A percentile compares a stretch with the other conserved stretches of the same genome.
Conservation (phyloP, 208 protist species). For the Acanthamoeba healyi region DNA sequence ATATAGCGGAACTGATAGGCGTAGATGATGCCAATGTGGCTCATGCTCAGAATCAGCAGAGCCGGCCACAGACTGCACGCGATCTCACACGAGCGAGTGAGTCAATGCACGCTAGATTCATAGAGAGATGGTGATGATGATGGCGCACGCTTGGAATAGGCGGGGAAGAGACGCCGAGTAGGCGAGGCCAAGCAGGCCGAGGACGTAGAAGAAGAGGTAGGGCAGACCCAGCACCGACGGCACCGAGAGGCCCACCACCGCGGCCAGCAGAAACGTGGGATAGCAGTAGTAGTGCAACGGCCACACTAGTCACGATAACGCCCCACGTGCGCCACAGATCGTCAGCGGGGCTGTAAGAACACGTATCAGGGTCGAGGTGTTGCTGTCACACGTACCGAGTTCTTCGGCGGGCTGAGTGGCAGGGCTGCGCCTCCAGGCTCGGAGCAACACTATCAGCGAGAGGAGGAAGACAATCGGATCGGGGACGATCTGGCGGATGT, state of each 20-base stretch:
- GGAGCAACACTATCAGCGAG: not conserved
- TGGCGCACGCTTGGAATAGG: not conserved
- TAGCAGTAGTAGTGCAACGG: conserved; percentile 41
- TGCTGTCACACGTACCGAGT: not conserved
- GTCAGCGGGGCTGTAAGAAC: too few species aligned
- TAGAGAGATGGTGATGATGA: too few species aligned
- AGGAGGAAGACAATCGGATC: conserved; percentile 18
- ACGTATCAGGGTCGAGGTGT: not conserved
- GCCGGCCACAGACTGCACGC: not conserved
- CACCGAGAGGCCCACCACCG: conserved; percentile 14
- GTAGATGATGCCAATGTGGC: conserved; percentile 8
- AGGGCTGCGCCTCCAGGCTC: not conserved
- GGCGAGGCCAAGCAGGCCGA: conserved; percentile 4
- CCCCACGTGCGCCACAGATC: not conserved
- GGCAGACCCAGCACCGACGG: conserved; percentile 14
- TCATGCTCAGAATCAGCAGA: not conserved
- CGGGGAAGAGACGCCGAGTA: not conserved
- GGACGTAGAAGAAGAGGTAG: conserved; percentile 28
- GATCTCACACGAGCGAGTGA: not conserved
- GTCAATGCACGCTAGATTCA: too few species aligned
- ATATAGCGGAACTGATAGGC: conserved; percentile 51
- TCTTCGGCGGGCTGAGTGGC: not conserved
- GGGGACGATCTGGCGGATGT: conserved; percentile 15
- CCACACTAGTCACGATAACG: not conserved
- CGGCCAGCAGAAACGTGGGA: conserved; percentile 3